Conservation (phyloP, 192 early-diverging fungal genomes). For the Coemansia sp. region DNA sequence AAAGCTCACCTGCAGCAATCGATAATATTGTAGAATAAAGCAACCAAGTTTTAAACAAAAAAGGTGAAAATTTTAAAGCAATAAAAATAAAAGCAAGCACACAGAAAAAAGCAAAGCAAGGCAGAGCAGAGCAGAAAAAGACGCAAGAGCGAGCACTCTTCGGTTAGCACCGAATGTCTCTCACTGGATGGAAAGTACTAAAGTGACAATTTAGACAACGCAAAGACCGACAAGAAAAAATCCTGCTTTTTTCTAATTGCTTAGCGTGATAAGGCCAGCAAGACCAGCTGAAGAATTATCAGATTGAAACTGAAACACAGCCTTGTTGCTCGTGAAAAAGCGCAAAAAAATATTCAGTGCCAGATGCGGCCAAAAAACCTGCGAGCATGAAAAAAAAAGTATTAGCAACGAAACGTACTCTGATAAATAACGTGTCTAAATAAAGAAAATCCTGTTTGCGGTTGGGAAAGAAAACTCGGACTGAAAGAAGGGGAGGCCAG, state of each 20-base stretch:
- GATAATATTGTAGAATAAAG: background rate
- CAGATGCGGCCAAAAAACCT: background rate
- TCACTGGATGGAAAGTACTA: no score
- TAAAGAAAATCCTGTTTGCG: background rate
- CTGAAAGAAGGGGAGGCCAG: background rate
- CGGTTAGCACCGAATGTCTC: no score
- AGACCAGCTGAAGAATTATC: background rate
- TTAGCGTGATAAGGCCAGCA: background rate
- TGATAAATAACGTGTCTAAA: background rate
- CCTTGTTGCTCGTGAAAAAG: background rate
- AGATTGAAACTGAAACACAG: background rate
- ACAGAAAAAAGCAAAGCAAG: background rate
- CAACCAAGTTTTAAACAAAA: background rate
- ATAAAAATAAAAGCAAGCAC: background rate
- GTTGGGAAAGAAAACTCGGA: background rate
- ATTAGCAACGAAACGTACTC: no score
- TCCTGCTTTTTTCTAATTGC: background rate
- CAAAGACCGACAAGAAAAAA: no score
- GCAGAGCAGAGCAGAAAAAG: background rate
- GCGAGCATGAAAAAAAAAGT: no score
- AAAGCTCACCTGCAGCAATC: background rate
- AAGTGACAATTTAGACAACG: no score
- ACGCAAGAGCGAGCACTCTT: background rate
- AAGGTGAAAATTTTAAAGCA: background rate
- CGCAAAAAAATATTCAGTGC: background rate